Base-by-base conservation (phyloP, 2,329 filamentous ascomycete species). In the Fusarium chuoi region DNA sequence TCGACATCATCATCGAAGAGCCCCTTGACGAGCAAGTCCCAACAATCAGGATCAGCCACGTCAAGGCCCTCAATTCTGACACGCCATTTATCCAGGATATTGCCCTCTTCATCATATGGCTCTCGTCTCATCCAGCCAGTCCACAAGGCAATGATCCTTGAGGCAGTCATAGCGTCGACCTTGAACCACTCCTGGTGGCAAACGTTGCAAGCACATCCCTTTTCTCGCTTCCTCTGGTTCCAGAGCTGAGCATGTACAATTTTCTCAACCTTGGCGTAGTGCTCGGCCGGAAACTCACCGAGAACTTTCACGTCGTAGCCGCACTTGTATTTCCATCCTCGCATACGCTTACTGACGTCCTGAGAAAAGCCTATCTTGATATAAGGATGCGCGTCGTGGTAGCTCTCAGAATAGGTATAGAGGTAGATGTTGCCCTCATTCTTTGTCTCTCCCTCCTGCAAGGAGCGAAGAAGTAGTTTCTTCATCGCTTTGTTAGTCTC, bases 361-460 rank as follows among this genome's bases (percentile, higher is more conserved):
- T 55, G 38, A 6, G 79, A 68, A 70, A 62, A 73, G 26, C 81
- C 81, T n/a, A 82, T 81, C 59, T 82, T 82, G 68, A 82, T 68
- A 28, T 76, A 69, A 11, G 71, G 70, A 7, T 69, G 36, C 7
- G 52, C 60, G 22, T 64, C 59, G 26, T 56, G 62, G 24, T 76
- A 70, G 22, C 64, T 75, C 12, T 66, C 54, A 5, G 78, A 71
- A 26, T 77, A 77, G 5, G 65, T 75, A 41, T 77, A 81, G 15
- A 75, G 66, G 35, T 81, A 81, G 13, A 81, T 68, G 26, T 39
- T 62, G 6, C 80, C 80, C 11, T 38, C 39, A 7, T 24, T 51
- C 5, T 26, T 0, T 13, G 20, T 66, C 65, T 75, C 68, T 7
- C 6, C 3, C 1, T 41, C 0, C 3, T 22, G 12, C 1, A 78